Percentiles rank a stretch among this genome's conserved stretches.
Evolutionary conservation across 495 filamentous ascomycete genomes (phyloP).

Genomic region (Xylaria flabelliformis): DNA sequence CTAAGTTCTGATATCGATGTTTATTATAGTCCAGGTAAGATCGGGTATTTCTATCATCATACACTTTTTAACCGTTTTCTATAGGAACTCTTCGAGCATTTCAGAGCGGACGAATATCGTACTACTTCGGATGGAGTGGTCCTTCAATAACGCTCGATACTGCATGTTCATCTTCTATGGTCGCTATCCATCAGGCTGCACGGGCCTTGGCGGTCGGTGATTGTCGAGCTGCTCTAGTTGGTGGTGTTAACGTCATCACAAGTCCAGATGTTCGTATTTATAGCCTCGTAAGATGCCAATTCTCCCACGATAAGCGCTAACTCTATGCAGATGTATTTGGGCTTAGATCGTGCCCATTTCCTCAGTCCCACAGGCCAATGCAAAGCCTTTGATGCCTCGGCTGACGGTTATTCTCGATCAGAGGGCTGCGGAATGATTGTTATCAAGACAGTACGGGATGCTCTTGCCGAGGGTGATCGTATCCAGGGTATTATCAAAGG

Average conservation of each 20-base stretch:
- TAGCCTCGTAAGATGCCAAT: constrained; percentile 38
- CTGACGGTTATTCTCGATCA: constrained; percentile 64
- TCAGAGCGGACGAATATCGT: constrained; percentile 33
- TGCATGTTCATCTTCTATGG: constrained; percentile 56
- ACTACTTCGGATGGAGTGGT: constrained; percentile 58
- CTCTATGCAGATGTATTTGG: constrained; percentile 62
- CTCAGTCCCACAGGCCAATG: constrained; percentile 34
- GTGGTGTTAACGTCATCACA: constrained; percentile 69
- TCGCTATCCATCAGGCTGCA: constrained; percentile 51
- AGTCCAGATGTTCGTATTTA: constrained; percentile 73
- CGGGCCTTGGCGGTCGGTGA: constrained; percentile 53
- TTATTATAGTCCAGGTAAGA: constrained; percentile 29
- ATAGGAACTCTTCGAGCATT: constrained; percentile 31
- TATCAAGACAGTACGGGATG: constrained; percentile 58
- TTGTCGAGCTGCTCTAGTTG: constrained; percentile 65
- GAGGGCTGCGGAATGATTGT: constrained; percentile 60
- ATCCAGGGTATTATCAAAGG: constrained; percentile 60
- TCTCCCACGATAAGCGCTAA: constrained; percentile 38
- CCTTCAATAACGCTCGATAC: constrained; percentile 58
- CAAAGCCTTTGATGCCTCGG: constrained; percentile 32
- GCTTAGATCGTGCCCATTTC: constrained; percentile 51
- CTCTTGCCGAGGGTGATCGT: constrained; percentile 47
- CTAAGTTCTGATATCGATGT: constrained; percentile 22
- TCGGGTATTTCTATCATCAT: not conserved
- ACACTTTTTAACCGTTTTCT: not conserved